Base-by-base conservation (phyloP, 169 alveolate species). In the Plasmodium gaboni region DNA sequence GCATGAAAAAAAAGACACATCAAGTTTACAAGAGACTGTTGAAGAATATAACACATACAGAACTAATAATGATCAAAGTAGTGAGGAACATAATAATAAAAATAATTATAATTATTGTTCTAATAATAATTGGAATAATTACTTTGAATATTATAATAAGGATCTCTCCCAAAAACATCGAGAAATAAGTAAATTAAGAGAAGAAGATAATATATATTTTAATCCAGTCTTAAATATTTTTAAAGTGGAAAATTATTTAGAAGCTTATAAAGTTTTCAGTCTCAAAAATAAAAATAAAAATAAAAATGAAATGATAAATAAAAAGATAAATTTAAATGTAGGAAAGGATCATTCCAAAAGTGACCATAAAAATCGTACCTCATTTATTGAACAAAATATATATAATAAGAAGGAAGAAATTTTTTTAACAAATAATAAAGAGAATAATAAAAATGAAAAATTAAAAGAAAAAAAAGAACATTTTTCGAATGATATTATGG, bases 171-270 rank as follows among this genome's bases (percentile, higher is more conserved):
- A 24, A 28, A 13, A 32, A n/a, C 9, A 63, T 60, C 60, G 5
- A 46, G 89, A 78, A 42, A 42, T 78, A 24, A 78, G 51, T 46
- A 65, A 64, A 38, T 57, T 78, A 55, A 22, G 38, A 51, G n/a
- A 13, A 17, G 70, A 48, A 28, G 46, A 44, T 3, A 61, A 73
- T 28, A 65, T 59, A 17, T 44, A 38, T 51, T 86, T 86, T 67
- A 72, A 86, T 15, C 92, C 86, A 1, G 92, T 86, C 28, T 86
- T 86, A 74, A 61, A 53, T 48, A 86, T 86, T 32, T 73, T 44
- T 42, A 73, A 74, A 17, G 92, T 86, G 7, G 92, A 86, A 10
- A 86, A 86, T 46, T 86, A 86, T 72, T 48, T 86, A 19, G 78
- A 65, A 32, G 92, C 92, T 2, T 12, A 51, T 19, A 15, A 69